phyloP scores from a whole-genome alignment of 2,329 filamentous ascomycete genomes.

The Pseudogymnoascus sp. region DNA sequence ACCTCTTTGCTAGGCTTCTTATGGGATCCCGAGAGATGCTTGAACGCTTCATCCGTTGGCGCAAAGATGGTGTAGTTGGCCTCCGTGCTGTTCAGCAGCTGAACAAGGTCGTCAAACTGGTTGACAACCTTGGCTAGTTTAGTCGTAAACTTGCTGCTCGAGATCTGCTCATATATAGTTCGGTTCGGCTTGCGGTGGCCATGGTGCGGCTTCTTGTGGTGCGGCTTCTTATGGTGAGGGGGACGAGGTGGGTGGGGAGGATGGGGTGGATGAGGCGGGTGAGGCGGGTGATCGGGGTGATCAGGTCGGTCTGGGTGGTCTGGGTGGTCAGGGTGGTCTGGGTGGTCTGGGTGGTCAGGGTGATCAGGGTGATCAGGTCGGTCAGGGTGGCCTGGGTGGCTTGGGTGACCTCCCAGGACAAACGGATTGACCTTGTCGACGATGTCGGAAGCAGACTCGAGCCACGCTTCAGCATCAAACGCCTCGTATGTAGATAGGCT shows the following conservation, averaged over 20 bases:
- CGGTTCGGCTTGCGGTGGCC: constrained; percentile 45
- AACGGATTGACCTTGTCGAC: constrained; percentile 27
- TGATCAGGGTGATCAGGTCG: constrained; percentile 17
- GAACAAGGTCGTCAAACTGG: constrained; percentile 62
- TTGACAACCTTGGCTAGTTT: constrained; percentile 70
- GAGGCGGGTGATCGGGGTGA: constrained; percentile 26
- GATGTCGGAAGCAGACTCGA: constrained; percentile 29
- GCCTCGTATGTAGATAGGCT: constrained; percentile 22
- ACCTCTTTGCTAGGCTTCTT: constrained; percentile 62
- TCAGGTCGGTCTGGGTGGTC: constrained; percentile 24
- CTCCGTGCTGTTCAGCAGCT: constrained; percentile 65
- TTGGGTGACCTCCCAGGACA: constrained; percentile 12
- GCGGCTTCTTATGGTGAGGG: constrained; percentile 20
- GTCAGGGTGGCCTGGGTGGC: not conserved
- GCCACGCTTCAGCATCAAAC: constrained; percentile 27
- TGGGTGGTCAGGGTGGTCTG: constrained; percentile 21
- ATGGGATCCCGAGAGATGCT: constrained; percentile 44
- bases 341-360: constrained; percentile 24
- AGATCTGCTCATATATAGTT: constrained; percentile 75
- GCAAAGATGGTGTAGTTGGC: constrained; percentile 76
- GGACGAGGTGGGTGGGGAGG: constrained; percentile 20
- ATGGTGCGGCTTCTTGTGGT: constrained; percentile 22
- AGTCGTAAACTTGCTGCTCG: constrained; percentile 66
- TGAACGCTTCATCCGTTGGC: constrained; percentile 69
- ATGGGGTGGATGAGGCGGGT: constrained; percentile 26